phyloP scores from a whole-genome alignment of 1,284 basidiomycete genomes.

The Ustilago xerochloae region DNA sequence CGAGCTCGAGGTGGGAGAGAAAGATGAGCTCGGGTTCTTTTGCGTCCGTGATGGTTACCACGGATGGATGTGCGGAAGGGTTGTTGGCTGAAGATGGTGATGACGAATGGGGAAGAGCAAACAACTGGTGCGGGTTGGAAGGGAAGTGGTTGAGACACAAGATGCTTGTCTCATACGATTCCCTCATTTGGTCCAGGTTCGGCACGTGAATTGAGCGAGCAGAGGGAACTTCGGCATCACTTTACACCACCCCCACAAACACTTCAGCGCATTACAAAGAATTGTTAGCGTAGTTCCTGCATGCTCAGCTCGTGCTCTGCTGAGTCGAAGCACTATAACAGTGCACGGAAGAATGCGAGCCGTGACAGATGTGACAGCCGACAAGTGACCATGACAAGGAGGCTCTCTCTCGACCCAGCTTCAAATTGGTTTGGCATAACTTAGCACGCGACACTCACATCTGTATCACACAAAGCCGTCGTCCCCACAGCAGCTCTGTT shows the following conservation, averaged over 20 bases:
- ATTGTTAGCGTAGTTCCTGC: background rate
- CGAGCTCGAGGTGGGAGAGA: too few species aligned
- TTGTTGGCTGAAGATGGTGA: background rate
- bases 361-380: too few species aligned
- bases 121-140: background rate
- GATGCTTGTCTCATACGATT: background rate
- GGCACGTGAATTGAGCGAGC: background rate
- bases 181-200: background rate
- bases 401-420: too few species aligned
- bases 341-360: background rate
- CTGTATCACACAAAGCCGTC: too few species aligned
- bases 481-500: too few species aligned
- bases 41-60: too few species aligned
- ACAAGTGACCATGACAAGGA: too few species aligned
- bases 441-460: too few species aligned
- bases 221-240: background rate
- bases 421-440: too few species aligned
- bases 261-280: background rate
- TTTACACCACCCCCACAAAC: background rate
- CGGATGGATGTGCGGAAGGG: background rate
- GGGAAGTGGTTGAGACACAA: background rate
- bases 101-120: background rate
- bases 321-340: too few species aligned
- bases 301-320: background rate
- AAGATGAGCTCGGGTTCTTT: too few species aligned